Evolutionary conservation across 306 rosid species (phyloP).

Genomic region (Cicer bijugum): DNA sequence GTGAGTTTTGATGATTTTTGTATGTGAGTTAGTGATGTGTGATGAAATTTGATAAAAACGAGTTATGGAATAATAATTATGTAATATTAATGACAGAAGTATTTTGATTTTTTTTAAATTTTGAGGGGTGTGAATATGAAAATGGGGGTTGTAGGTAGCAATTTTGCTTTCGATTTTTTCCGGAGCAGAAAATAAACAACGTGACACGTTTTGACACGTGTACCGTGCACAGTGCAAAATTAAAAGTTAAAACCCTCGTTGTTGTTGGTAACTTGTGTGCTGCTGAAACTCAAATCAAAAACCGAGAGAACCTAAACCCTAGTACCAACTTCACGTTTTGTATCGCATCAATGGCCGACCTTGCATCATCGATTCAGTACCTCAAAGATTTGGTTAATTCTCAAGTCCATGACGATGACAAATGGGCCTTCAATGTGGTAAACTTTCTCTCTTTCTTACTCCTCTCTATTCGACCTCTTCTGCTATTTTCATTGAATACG

Average conservation of each 20-base stretch:
- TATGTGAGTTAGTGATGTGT: no score
- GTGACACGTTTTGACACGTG: slow-evolving; percentile 33
- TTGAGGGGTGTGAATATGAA: no score
- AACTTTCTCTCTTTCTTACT: not conserved
- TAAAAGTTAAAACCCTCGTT: slow-evolving; percentile 6
- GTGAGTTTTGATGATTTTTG: no score
- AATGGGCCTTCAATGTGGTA: slow-evolving; percentile 87
- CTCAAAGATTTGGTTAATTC: slow-evolving; percentile 61
- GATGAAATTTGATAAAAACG: no score
- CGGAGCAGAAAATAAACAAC: no score
- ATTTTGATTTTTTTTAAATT: no score
- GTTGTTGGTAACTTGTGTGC: not conserved
- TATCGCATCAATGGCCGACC: slow-evolving; percentile 62
- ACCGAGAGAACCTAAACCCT: slow-evolving; percentile 62
- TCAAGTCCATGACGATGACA: slow-evolving; percentile 74
- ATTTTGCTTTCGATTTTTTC: no score
- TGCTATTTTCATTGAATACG: not conserved
- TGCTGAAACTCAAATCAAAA: not conserved
- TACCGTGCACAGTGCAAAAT: slow-evolving; percentile 26
- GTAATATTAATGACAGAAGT: no score
- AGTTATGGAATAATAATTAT: no score
- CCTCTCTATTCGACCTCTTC: not conserved
- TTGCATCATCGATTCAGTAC: slow-evolving; percentile 57
- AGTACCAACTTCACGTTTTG: not conserved
- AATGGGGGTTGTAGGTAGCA: no score